A percentile compares a stretch with the other conserved stretches of the same genome.
Conservation (phyloP, 305 asterid species). For the Lippia alba region DNA sequence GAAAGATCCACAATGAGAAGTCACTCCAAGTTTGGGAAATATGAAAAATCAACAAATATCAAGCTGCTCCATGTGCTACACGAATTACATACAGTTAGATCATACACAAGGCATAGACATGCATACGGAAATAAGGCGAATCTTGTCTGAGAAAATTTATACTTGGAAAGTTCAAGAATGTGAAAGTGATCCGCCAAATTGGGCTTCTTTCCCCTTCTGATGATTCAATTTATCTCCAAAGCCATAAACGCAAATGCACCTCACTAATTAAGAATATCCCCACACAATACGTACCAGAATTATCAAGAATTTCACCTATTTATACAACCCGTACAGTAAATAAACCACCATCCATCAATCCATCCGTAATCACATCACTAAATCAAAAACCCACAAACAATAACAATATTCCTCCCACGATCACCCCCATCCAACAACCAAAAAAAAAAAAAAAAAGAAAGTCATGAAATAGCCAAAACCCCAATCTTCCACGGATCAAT, state of each 20-base stretch:
- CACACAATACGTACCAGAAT: background rate
- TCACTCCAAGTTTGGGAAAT: conserved; percentile 3
- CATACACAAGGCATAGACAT: background rate
- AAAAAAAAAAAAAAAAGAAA: too few relatives aligned
- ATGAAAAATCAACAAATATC: conserved; percentile 12
- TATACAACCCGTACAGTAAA: background rate
- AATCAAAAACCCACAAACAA: background rate
- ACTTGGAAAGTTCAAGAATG: conserved; percentile 2
- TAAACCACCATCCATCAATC: conserved; percentile 2
- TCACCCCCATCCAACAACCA: too few relatives aligned
- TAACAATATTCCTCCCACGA: too few relatives aligned
- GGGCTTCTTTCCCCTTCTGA: background rate
- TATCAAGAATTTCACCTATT: background rate
- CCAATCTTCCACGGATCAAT: background rate
- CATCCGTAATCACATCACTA: background rate
- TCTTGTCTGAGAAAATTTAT: background rate
- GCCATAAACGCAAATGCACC: conserved; percentile 1
- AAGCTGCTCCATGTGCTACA: background rate
- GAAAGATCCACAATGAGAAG: conserved; percentile 29
- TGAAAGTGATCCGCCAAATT: background rate
- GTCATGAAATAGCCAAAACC: background rate
- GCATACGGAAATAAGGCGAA: background rate
- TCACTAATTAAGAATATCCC: background rate
- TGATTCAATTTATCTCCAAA: background rate
- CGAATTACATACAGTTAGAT: background rate